Conservation (phyloP, 208 protist species). For the Lotmaria passim region DNA sequence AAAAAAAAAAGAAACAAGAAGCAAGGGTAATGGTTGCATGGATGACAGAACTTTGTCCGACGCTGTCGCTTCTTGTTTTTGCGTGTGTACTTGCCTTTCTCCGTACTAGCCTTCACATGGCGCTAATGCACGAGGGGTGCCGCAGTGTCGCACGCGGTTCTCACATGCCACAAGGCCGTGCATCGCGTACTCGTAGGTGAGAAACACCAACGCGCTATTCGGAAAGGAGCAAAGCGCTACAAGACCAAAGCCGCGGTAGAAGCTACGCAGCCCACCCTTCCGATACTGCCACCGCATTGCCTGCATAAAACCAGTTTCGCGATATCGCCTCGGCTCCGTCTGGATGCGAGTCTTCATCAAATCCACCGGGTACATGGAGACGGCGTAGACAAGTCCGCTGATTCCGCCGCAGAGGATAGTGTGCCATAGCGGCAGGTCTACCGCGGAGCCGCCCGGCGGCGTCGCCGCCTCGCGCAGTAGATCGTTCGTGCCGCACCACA, state of each 20-base stretch:
- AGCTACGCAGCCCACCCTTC: conserved; percentile 46
- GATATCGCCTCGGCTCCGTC: conserved; percentile 47
- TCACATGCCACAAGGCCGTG: not conserved
- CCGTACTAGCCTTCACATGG: no score
- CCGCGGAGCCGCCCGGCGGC: conserved; percentile 13
- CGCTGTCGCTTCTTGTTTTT: no score
- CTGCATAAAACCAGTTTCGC: no score
- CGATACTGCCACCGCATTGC: conserved; percentile 60
- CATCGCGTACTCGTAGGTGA: conserved; percentile 44
- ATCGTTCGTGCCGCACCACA: conserved; percentile 83
- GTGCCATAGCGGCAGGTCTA: conserved; percentile 38
- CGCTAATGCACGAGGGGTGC: no score
- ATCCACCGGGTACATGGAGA: conserved; percentile 76
- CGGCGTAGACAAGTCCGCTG: conserved; percentile 66
- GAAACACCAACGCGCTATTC: conserved; percentile 62
- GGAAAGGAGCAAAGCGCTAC: conserved; percentile 75
- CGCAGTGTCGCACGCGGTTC: no score
- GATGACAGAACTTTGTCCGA: no score
- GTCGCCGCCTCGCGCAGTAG: conserved; percentile 49
- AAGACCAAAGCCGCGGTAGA: conserved; percentile 75
- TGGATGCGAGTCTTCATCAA: conserved; percentile 87
- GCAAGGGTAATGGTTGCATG: no score
- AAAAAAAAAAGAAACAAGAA: no score
- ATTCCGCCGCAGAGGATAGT: conserved; percentile 62
- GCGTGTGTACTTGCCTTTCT: no score